A percentile compares a stretch with the other conserved stretches of the same genome.
Evolutionary conservation across 2,329 filamentous ascomycete species (phyloP).

Genomic region (Gnomoniopsis smithogilvyi): DNA sequence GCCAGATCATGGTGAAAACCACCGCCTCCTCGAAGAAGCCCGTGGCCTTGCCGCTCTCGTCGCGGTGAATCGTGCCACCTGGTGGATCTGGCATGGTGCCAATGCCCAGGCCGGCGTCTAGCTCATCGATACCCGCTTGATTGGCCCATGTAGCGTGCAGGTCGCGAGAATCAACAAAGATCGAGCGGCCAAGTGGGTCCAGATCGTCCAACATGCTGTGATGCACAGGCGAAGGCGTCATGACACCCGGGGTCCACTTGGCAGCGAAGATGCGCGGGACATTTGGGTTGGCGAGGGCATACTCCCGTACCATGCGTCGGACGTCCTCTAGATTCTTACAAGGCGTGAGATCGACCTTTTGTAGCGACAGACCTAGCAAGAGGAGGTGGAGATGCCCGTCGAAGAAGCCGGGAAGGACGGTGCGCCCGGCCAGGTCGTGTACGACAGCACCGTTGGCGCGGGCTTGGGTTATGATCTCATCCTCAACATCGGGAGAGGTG

Average conservation of each 20-base stretch:
- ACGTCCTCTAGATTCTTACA: constrained; percentile 49
- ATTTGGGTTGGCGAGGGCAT: constrained; percentile 41
- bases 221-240: constrained; percentile 47
- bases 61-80: constrained; percentile 50
- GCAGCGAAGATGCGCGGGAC: constrained; percentile 46
- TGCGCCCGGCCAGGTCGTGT: constrained; percentile 35
- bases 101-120: constrained; percentile 47
- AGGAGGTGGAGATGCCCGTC: constrained; percentile 58
- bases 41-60: constrained; percentile 41
- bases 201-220: constrained; percentile 49
- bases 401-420: constrained; percentile 52
- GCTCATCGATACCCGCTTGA: constrained; percentile 46
- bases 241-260: constrained; percentile 52
- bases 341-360: constrained; percentile 44
- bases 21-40: constrained; percentile 53
- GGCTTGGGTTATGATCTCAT: constrained; percentile 24
- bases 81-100: constrained; percentile 42
- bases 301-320: constrained; percentile 38
- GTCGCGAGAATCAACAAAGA: constrained; percentile 56
- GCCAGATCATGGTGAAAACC: constrained; percentile 53
- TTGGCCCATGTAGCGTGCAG: constrained; percentile 56
- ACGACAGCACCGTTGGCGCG: constrained; percentile 23
- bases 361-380: constrained; percentile 50
- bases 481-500: constrained; percentile 24
- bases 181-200: constrained; percentile 41